Conservation (phyloP, 2,329 filamentous ascomycete genomes). For the Fonsecaea pugnacius region DNA sequence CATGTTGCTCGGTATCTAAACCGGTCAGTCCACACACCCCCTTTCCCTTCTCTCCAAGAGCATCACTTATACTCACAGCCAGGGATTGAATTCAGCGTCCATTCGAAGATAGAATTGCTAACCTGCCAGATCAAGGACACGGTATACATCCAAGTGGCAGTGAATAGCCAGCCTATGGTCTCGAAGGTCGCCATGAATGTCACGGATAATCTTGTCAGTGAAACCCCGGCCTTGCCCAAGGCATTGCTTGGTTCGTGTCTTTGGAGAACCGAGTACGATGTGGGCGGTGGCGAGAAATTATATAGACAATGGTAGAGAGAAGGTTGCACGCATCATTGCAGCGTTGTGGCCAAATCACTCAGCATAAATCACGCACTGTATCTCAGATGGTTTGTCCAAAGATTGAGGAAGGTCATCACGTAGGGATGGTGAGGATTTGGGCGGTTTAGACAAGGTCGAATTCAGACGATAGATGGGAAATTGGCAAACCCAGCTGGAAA, state of each 20-base stretch:
- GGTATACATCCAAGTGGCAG: constrained; percentile 10
- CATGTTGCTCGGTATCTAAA: background rate
- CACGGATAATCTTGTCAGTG: background rate
- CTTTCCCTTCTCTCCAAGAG: background rate
- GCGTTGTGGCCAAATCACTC: constrained; percentile 19
- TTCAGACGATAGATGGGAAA: background rate
- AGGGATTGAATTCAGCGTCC: background rate
- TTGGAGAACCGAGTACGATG: background rate
- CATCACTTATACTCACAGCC: constrained; percentile 16
- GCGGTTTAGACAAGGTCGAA: background rate
- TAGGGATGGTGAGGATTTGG: constrained; percentile 15
- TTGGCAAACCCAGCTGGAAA: background rate
- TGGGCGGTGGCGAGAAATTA: background rate
- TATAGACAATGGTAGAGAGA: background rate
- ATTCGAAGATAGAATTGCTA: background rate
- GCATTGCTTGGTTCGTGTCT: constrained; percentile 2
- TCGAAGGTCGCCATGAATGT: background rate
- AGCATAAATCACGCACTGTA: constrained; percentile 24
- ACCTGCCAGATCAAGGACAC: constrained; percentile 6
- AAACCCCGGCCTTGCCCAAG: background rate
- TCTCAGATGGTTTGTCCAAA: background rate
- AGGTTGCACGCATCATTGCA: constrained; percentile 1
- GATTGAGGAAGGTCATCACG: background rate
- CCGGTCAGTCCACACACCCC: constrained; percentile 1
- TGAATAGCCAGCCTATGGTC: constrained; percentile 6